Evolutionary conservation across 2,329 filamentous ascomycete genomes (phyloP), one percentile per base, ranked within the genome.

Genomic region (Claviceps sp.): DNA sequence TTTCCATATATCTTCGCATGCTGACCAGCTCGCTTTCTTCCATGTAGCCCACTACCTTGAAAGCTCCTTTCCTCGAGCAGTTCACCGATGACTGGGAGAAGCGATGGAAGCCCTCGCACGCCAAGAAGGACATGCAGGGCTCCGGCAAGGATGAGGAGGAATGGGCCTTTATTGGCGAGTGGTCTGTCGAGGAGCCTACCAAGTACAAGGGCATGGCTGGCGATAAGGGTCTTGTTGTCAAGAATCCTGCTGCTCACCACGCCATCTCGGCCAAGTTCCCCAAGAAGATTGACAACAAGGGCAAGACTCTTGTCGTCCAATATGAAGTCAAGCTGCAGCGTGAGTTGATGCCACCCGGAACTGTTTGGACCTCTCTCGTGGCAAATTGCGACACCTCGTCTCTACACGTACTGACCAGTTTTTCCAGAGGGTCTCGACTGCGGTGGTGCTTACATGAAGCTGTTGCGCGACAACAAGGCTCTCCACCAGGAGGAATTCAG

Each of bases 291-390:
- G 86, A 96, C 73, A 93, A 94, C 81, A 97, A 91, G 82, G 89
- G 80, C 74, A 95, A 98, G 78, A 87, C 89, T 54, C 81, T 98
- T 49, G 93, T 98, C 61, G 89, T 98, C 51, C 93, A 98, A 74
- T 98, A 98, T 68, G 93, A 98, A 71, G 93, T 97, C 67, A 98
- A 98, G 82, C 87, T 96, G 59, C 93, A 98, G 75, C 89, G 88
- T 94, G 78, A 72, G 86, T 47, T 22, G 11, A 47, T 14, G 30
- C 9, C 30, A 11, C 30, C 30, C 30, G 4, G 30, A 34, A 34
- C 9, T 11, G 30, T 34, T 34, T 34, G 30, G 11, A 34, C 30
- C 30, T 34, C 9, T 34, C 30, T 4, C 30, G 3, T 34, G 30
- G 30, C 30, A 11, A 30, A 11, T 34, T 34, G 9, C 30, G 9